Percentiles rank a stretch among this genome's conserved stretches.
phyloP scores from a whole-genome alignment of 1,139 yeast species.

The Hemisphaericaspora xylofermentans region DNA sequence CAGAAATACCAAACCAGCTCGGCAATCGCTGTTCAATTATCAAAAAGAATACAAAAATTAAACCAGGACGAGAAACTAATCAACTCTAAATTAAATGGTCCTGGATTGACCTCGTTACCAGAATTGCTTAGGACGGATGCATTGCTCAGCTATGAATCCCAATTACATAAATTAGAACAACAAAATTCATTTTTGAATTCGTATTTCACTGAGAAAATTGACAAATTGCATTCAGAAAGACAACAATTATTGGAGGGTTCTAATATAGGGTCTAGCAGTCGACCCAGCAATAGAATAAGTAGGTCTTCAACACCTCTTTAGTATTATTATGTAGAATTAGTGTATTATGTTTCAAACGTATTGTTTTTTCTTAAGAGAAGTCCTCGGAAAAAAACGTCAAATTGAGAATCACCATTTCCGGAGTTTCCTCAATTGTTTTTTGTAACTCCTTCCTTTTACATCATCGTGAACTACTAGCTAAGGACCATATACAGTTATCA shows the following conservation, averaged over 20 bases:
- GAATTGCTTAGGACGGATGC: conserved; percentile 39
- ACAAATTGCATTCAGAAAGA: conserved; percentile 41
- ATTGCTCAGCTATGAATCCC: conserved; percentile 26
- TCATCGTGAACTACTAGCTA: too few relatives aligned
- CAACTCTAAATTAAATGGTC: conserved; percentile 39
- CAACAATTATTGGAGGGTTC: conserved; percentile 31
- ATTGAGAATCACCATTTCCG: too few relatives aligned
- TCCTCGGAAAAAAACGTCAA: too few relatives aligned
- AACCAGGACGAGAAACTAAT: conserved; percentile 24
- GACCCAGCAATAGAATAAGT: conserved; percentile 40
- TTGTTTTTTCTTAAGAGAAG: too few relatives aligned
- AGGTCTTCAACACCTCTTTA: conserved; percentile 41
- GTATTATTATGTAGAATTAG: not conserved
- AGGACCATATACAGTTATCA: not conserved
- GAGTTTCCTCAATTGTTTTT: too few relatives aligned
- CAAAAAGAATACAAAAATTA: conserved; percentile 29
- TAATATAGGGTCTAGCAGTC: conserved; percentile 26
- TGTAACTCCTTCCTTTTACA: too few relatives aligned
- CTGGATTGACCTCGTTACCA: conserved; percentile 43
- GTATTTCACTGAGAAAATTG: conserved; percentile 36
- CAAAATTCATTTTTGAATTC: conserved; percentile 37
- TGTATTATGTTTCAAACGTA: conserved; percentile 3
- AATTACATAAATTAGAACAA: conserved; percentile 24
- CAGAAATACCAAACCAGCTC: conserved; percentile 53
- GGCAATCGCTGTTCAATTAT: conserved; percentile 53